Conservation (phyloP, 2,329 filamentous ascomycete species). For the Hypoxylon sp. region DNA sequence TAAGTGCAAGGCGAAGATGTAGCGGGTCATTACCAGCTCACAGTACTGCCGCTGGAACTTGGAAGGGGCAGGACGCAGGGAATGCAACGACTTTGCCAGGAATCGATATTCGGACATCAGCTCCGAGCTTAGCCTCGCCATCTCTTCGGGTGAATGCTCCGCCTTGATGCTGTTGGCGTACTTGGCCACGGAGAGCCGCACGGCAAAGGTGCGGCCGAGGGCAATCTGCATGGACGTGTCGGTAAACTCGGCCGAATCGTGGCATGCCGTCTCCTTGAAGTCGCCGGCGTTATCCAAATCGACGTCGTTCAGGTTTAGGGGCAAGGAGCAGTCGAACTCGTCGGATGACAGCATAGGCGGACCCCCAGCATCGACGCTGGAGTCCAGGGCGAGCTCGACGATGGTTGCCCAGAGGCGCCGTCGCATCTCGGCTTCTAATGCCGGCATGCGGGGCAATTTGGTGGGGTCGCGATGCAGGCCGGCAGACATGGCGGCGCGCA, state of each 20-base stretch:
- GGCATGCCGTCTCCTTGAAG: background rate
- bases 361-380: slow-evolving; percentile 13
- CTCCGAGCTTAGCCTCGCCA: slow-evolving; percentile 5
- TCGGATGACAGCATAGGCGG: slow-evolving; percentile 14
- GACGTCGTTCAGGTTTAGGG: slow-evolving; percentile 13
- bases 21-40: slow-evolving; percentile 15
- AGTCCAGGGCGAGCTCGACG: slow-evolving; percentile 18
- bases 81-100: slow-evolving; percentile 1
- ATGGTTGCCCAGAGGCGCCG: slow-evolving; percentile 45
- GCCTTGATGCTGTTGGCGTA: slow-evolving; percentile 11
- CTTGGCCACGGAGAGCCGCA: slow-evolving; percentile 12
- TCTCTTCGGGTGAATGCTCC: slow-evolving; percentile 7
- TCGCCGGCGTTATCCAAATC: slow-evolving; percentile 2
- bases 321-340: slow-evolving; percentile 16
- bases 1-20: slow-evolving; percentile 18
- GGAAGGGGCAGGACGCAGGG: background rate
- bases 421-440: slow-evolving; percentile 44
- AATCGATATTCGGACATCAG: slow-evolving; percentile 13
- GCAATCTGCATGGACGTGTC: slow-evolving; percentile 21
- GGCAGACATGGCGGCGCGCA: slow-evolving; percentile 46
- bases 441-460: slow-evolving; percentile 38
- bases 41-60: slow-evolving; percentile 15
- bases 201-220: slow-evolving; percentile 10
- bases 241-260: slow-evolving; percentile 1
- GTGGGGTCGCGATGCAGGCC: slow-evolving; percentile 48